These are phyloP conservation scores for Sclerotinia trifoliorum DNA, from an alignment of 2,329 filamentous ascomycete species.

Conservation along the genomic window DNA sequence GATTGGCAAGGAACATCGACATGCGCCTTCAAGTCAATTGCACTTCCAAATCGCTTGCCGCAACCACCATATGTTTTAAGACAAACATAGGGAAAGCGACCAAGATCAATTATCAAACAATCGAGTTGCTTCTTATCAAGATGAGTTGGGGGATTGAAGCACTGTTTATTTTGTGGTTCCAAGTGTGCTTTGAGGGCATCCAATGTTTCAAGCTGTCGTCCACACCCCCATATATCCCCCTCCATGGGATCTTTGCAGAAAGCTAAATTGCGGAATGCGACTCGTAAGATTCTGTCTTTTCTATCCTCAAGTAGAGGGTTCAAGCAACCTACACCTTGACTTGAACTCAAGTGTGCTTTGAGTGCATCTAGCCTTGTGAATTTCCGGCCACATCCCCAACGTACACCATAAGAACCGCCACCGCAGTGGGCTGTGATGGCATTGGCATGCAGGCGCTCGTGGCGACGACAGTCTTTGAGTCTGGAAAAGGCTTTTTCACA, in stretches of 20 bases:
- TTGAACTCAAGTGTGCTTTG: background rate
- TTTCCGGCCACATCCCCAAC: background rate
- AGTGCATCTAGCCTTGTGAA: background rate
- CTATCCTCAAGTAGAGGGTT: accelerated
- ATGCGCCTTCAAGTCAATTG: background rate
- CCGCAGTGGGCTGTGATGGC: accelerated
- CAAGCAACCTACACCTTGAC: background rate
- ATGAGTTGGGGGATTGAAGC: too few relatives aligned
- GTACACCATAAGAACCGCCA: accelerated
- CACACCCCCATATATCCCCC: background rate
- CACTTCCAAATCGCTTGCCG: background rate
- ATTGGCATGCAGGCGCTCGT: background rate
- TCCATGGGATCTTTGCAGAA: too few relatives aligned
- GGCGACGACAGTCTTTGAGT: background rate
- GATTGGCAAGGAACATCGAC: background rate
- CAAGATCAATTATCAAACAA: background rate
- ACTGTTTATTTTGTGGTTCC: too few relatives aligned
- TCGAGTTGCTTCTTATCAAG: background rate
- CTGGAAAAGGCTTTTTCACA: background rate
- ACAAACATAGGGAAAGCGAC: background rate
- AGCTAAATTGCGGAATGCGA: too few relatives aligned
- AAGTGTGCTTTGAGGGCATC: background rate
- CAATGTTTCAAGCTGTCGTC: background rate
- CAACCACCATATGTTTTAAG: background rate
- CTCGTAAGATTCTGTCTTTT: background rate